Conservation (phyloP, 2,329 filamentous ascomycete genomes). For the Graphilbum sp. region DNA sequence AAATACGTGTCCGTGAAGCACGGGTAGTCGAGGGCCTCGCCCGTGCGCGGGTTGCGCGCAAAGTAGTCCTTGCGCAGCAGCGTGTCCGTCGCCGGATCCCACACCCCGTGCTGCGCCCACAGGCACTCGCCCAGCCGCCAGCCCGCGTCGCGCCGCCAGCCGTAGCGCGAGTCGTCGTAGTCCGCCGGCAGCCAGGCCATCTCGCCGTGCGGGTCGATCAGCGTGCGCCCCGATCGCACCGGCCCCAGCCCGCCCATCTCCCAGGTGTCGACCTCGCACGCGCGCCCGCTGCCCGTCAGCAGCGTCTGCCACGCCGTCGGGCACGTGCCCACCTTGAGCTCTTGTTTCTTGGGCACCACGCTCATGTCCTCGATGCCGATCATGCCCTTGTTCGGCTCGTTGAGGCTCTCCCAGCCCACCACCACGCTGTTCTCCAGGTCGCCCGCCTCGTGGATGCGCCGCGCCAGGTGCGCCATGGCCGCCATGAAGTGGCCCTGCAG, state of each 20-base stretch:
- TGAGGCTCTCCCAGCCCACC: constrained; percentile 91
- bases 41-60: constrained; percentile 56
- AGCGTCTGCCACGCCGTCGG: constrained; percentile 93
- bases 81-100: constrained; percentile 66
- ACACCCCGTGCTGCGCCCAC: constrained; percentile 94
- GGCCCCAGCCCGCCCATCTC: constrained; percentile 88
- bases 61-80: constrained; percentile 82
- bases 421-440: constrained; percentile 76
- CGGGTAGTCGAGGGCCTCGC: constrained; percentile 60
- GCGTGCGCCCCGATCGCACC: constrained; percentile 66
- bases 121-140: constrained; percentile 93
- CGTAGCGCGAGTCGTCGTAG: constrained; percentile 76
- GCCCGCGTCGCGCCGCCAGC: constrained; percentile 70
- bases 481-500: constrained; percentile 72
- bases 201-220: constrained; percentile 79
- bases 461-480: constrained; percentile 67
- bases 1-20: constrained; percentile 86
- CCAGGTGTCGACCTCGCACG: constrained; percentile 82
- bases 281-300: constrained; percentile 74
- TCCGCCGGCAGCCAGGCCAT: constrained; percentile 68
- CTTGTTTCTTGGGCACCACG: constrained; percentile 69
- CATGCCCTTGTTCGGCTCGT: constrained; percentile 83
- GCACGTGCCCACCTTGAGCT: constrained; percentile 79
- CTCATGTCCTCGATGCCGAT: constrained; percentile 71
- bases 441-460: constrained; percentile 74